Conservation (phyloP, 169 alveolate species). For the Babesia bigemina region DNA sequence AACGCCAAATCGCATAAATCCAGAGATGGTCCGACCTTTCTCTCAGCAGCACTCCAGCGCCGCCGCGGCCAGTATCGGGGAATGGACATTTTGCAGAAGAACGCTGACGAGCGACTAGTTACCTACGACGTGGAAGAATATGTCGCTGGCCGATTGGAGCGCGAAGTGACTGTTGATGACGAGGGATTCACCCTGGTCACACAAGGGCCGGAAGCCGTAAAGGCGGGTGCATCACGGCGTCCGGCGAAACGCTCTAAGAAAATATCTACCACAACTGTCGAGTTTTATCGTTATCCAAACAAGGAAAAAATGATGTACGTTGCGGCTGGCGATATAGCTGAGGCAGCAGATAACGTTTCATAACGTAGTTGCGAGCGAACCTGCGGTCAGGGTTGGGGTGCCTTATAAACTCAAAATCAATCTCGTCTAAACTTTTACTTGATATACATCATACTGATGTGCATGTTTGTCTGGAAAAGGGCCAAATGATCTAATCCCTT, state of each 20-base stretch:
- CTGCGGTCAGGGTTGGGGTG: too few species aligned
- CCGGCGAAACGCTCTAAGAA: background rate
- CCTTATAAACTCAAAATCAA: too few species aligned
- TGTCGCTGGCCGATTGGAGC: constrained; percentile 30
- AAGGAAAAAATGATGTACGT: background rate
- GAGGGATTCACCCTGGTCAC: constrained; percentile 66
- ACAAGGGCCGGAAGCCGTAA: constrained; percentile 48
- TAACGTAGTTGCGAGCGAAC: background rate
- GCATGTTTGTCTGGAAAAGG: too few species aligned
- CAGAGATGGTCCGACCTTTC: background rate
- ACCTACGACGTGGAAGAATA: constrained; percentile 48
- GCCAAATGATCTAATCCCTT: too few species aligned
- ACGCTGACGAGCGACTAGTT: constrained; percentile 56
- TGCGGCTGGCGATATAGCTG: background rate
- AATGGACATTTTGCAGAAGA: constrained; percentile 57
- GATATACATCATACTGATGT: too few species aligned
- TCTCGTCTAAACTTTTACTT: too few species aligned
- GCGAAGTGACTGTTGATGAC: constrained; percentile 45
- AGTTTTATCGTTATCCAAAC: constrained; percentile 35
- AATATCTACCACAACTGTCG: background rate
- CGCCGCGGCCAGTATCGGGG: constrained; percentile 29
- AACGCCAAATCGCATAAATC: constrained; percentile 15
- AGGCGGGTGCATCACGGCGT: background rate
- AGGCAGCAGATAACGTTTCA: background rate
- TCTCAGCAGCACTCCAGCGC: background rate